Conservation (phyloP, 805 yeast genomes). For the Ogataea pini region DNA sequence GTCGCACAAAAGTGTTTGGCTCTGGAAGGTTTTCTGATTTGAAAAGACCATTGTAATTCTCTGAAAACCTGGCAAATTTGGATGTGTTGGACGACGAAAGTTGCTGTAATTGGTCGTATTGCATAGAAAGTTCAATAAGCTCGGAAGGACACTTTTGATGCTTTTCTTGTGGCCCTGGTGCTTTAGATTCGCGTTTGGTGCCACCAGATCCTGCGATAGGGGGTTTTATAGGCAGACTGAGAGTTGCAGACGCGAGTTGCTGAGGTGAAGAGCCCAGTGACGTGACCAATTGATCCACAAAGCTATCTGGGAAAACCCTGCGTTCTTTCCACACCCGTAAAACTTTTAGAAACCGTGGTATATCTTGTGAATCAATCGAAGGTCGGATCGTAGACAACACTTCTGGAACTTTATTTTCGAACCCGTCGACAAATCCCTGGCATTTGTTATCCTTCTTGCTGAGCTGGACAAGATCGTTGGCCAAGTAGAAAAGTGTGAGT, state of each 20-base stretch:
- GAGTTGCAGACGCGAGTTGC: slow-evolving; percentile 5
- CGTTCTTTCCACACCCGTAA: slow-evolving; percentile 62
- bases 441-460: slow-evolving; percentile 60
- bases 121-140: slow-evolving; percentile 25
- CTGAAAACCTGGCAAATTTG: slow-evolving; percentile 22
- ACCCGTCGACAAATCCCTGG: slow-evolving; percentile 57
- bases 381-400: slow-evolving; percentile 39
- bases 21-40: slow-evolving; percentile 35
- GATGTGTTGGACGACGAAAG: slow-evolving; percentile 23
- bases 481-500: slow-evolving; percentile 64
- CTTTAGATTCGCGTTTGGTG: slow-evolving; percentile 1
- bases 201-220: neutral
- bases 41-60: slow-evolving; percentile 28
- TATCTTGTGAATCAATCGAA: slow-evolving; percentile 29
- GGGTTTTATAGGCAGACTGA: slow-evolving; percentile 6
- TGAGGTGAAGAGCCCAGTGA: slow-evolving; percentile 7
- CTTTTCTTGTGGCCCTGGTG: neutral
- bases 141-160: slow-evolving; percentile 28
- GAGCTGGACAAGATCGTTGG: slow-evolving; percentile 82
- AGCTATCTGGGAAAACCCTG: slow-evolving; percentile 39
- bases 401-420: slow-evolving; percentile 49
- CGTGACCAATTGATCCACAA: slow-evolving; percentile 21
- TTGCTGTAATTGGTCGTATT: slow-evolving; percentile 27
- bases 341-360: slow-evolving; percentile 47
- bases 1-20: slow-evolving; percentile 31